Evolutionary conservation across 441 rosid species (phyloP), one percentile per base, ranked within the genome.

Genomic region (Sinapis alba): DNA sequence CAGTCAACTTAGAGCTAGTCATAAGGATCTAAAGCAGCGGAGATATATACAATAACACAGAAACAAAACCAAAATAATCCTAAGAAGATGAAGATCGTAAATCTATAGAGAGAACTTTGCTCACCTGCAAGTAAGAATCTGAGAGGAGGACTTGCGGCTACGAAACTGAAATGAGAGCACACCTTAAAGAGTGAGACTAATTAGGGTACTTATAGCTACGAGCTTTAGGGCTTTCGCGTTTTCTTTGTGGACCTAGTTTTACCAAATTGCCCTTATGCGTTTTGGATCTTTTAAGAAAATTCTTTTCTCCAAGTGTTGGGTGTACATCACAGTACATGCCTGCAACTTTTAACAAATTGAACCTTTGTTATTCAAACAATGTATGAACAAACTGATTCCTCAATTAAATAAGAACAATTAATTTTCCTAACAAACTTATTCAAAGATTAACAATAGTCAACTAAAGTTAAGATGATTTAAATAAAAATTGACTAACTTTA

Each of bases 121-220:
- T 32, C 0, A 77, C 80, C 80, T 71, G 80, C 76, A 59, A 77
- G 80, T 57, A 65, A 65, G 72, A 65, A 65, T 65, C 68, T 23
- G 72, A 13, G 13, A 57, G 16, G 20, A 30, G 66, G 76, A 43
- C 63, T 36, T 77, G 80, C 76, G 76, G 80, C 80, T 32, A 32
- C 47, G 28, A 64, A 24, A 34, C 4, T 64, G 54, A 47, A 19
- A 41, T 12, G 75, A 69, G 69, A 69, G 59, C 50, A 26, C 60
- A 76, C 51, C 54, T 50, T 21, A 3, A 63, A 26, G 0, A 7
- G 6, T 15, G 3, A 50, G 19, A 10, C 67, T 6, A 21, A 9
- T 12, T n/a, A 21, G 7, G 45, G 30, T 77, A 65, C 24, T 65
- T 77, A 65, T 77, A 77, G 72, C 62, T 65, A 6, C 27, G 16